Evolutionary conservation across 768 basidiomycete genomes (phyloP).

Genomic region (Amyloporia xantha): DNA sequence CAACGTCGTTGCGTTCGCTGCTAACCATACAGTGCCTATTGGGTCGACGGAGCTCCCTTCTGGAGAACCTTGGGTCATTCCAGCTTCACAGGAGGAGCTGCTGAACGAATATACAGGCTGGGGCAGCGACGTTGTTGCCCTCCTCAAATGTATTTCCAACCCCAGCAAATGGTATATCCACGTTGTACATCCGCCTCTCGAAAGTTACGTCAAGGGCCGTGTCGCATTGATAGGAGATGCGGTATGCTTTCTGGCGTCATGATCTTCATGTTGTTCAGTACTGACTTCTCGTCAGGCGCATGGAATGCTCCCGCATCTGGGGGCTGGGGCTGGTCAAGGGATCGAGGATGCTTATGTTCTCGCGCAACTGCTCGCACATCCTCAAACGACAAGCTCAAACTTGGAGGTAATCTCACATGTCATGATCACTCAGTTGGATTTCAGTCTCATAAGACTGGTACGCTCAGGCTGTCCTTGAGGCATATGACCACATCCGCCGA

Average conservation of each 20-base stretch:
- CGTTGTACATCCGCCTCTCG: conserved; percentile 37
- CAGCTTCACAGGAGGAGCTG: conserved; percentile 37
- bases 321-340: conserved; percentile 53
- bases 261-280: no score
- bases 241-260: no score
- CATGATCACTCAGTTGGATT: no score
- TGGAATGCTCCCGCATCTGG: conserved; percentile 53
- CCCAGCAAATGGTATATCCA: conserved; percentile 51
- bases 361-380: conserved; percentile 38
- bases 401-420: conserved; percentile 40
- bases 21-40: conserved; percentile 24
- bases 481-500: conserved; percentile 39
- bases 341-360: conserved; percentile 49
- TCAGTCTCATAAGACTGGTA: no score
- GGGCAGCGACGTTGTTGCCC: conserved; percentile 36
- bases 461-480: conserved; percentile 38
- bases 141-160: conserved; percentile 37
- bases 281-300: conserved; percentile 32
- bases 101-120: conserved; percentile 36
- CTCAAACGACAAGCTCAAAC: conserved; percentile 32
- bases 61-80: conserved; percentile 32
- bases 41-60: conserved; percentile 6
- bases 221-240: conserved; percentile 51
- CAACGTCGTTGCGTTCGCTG: conserved; percentile 41
- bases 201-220: conserved; percentile 36